A percentile compares a stretch with the other conserved stretches of the same genome.
Evolutionary conservation across 2,329 filamentous ascomycete genomes (phyloP).

Genomic region (Fusarium foetens): DNA sequence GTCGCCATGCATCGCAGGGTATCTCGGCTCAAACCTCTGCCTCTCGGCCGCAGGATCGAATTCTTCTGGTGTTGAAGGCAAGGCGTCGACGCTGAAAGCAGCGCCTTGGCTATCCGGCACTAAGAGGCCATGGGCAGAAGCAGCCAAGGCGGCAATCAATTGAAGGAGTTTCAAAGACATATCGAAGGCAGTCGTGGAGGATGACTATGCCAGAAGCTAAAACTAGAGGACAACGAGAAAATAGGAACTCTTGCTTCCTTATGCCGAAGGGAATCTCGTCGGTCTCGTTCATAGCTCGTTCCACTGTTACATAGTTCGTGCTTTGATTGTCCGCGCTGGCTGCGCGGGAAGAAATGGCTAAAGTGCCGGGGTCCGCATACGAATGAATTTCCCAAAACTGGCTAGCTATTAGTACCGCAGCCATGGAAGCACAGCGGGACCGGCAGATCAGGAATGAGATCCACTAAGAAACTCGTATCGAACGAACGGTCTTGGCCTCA

Average conservation of each 20-base stretch:
- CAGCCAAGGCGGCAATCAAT: background rate
- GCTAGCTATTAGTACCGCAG: rapidly evolving
- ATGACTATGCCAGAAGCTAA: rapidly evolving
- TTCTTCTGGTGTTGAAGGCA: background rate
- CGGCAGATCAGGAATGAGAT: background rate
- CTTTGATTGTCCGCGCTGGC: background rate
- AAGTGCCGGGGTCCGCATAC: background rate
- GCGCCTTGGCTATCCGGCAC: background rate
- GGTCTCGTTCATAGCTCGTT: background rate
- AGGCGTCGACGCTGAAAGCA: background rate
- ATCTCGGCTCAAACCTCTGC: background rate
- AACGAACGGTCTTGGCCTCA: background rate
- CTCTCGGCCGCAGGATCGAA: background rate
- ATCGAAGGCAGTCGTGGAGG: rapidly evolving
- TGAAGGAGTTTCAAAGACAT: background rate
- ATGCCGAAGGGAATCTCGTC: no score
- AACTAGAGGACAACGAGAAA: no score
- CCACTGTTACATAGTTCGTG: background rate
- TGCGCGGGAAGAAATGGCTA: background rate
- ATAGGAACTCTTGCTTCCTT: background rate
- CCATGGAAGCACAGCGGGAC: background rate
- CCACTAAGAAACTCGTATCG: background rate
- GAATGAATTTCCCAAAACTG: background rate
- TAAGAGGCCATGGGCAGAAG: background rate
- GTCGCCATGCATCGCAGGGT: rapidly evolving